Percentiles rank a stretch among this genome's conserved stretches.
Evolutionary conservation across 2,329 filamentous ascomycete species (phyloP).

Genomic region (Beauveria varroae): DNA sequence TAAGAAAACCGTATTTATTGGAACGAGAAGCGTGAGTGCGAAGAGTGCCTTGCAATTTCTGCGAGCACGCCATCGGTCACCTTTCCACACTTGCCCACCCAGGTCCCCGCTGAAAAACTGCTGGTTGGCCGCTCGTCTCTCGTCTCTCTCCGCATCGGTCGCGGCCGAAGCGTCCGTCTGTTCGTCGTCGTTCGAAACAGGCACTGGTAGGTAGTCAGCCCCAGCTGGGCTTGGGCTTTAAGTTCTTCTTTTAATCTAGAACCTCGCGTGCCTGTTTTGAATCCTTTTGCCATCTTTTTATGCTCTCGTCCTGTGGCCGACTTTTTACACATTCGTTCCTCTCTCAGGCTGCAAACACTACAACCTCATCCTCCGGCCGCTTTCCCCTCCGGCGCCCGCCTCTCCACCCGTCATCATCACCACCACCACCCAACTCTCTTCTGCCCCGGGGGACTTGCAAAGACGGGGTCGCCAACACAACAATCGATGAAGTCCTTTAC

Average conservation of each 20-base stretch:
- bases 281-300: background rate
- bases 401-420: background rate
- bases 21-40: background rate
- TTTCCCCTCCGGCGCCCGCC: background rate
- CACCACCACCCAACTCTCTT: background rate
- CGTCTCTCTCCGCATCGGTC: background rate
- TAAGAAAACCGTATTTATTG: background rate
- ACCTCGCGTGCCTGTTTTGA: background rate
- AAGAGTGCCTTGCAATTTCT: background rate
- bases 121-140: background rate
- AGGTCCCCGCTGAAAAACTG: background rate
- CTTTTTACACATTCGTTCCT: background rate
- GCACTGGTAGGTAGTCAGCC: background rate
- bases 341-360: background rate
- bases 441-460: background rate
- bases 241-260: background rate
- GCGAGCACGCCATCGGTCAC: slow-evolving; percentile 8
- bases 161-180: background rate
- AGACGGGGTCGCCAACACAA: background rate
- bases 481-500: too few species aligned
- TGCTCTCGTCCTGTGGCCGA: background rate
- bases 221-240: background rate
- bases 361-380: background rate
- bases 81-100: background rate
- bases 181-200: background rate